phyloP scores from a whole-genome alignment of 352 stramenopile species.

The Phytophthora palmivora region DNA sequence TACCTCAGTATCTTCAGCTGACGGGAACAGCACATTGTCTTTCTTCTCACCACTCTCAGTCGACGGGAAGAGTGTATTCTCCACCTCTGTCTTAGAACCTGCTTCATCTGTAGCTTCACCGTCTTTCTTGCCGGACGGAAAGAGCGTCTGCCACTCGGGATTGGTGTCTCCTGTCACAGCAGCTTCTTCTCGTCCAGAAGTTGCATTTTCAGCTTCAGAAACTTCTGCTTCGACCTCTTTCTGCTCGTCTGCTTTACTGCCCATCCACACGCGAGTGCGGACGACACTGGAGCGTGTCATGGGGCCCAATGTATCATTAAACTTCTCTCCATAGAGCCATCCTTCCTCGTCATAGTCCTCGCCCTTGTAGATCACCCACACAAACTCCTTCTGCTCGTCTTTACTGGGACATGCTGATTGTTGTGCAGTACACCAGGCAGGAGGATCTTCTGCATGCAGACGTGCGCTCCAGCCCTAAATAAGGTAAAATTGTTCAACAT shows the following conservation, averaged over 20 bases:
- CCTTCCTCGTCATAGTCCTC: conserved; percentile 88
- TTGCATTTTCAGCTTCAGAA: conserved; percentile 3
- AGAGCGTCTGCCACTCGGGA: conserved; percentile 51
- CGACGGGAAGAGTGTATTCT: conserved; percentile 15
- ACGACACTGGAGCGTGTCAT: conserved; percentile 75
- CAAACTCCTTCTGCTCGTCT: conserved; percentile 65
- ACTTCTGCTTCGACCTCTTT: conserved; percentile 14
- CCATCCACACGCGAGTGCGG: conserved; percentile 86
- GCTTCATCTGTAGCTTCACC: conserved; percentile 9
- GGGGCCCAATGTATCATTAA: conserved; percentile 65
- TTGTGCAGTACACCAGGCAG: conserved; percentile 65
- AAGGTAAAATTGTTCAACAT: conserved; percentile 10
- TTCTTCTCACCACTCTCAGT: conserved; percentile 10
- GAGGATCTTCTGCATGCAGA: conserved; percentile 74
- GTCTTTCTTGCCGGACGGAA: conserved; percentile 29
- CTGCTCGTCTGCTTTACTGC: conserved; percentile 40
- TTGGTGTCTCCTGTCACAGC: conserved; percentile 21
- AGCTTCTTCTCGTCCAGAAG: conserved; percentile 7
- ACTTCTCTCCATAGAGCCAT: conserved; percentile 82
- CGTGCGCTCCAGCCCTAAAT: conserved; percentile 76
- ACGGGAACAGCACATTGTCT: conserved; percentile 30
- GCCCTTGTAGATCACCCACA: conserved; percentile 84
- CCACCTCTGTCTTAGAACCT: background rate
- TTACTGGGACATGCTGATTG: conserved; percentile 51
- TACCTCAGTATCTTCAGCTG: conserved; percentile 23